Percentiles rank a stretch among this genome's conserved stretches.
Conservation (phyloP, 2,329 filamentous ascomycete genomes). For the Ampelomyces quisqualis region DNA sequence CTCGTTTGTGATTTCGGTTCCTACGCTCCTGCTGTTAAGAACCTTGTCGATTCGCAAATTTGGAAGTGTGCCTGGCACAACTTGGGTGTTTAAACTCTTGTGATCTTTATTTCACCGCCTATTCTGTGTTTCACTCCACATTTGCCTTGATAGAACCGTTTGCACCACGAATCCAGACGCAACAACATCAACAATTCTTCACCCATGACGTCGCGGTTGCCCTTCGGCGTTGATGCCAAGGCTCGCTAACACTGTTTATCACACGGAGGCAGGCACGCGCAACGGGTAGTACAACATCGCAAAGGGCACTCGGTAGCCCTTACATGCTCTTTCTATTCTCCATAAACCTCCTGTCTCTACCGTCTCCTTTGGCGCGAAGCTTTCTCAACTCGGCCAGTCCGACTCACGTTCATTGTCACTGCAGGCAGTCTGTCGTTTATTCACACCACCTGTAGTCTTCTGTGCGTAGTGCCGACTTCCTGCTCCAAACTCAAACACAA, state of each 20-base stretch:
- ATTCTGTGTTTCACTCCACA: conserved; percentile 22
- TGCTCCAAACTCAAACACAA: conserved; percentile 5
- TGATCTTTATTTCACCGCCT: conserved; percentile 15
- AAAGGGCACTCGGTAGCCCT: conserved; percentile 13
- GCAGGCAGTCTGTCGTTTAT: conserved; percentile 28
- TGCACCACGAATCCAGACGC: conserved; percentile 5
- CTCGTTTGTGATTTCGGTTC: too few species aligned
- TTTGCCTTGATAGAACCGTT: conserved; percentile 14
- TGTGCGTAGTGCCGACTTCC: too few species aligned
- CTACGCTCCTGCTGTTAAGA: too few species aligned
- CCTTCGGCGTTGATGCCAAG: conserved; percentile 14
- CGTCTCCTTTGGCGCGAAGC: conserved; percentile 11
- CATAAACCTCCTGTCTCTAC: conserved; percentile 21
- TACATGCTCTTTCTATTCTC: conserved; percentile 15
- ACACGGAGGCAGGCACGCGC: conserved; percentile 12
- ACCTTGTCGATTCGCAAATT: background rate
- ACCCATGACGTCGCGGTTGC: conserved; percentile 9
- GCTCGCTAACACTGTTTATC: conserved; percentile 10
- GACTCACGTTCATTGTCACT: conserved; percentile 22
- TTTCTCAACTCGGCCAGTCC: conserved; percentile 22
- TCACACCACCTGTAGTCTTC: conserved; percentile 9
- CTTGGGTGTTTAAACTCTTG: conserved; percentile 23
- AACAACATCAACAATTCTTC: conserved; percentile 8
- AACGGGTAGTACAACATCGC: conserved; percentile 14
- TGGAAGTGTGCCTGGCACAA: conserved; percentile 12